These are phyloP conservation scores for Phoma sp. DNA, from an alignment of 2,329 filamentous ascomycete species.

Conservation along the genomic window DNA sequence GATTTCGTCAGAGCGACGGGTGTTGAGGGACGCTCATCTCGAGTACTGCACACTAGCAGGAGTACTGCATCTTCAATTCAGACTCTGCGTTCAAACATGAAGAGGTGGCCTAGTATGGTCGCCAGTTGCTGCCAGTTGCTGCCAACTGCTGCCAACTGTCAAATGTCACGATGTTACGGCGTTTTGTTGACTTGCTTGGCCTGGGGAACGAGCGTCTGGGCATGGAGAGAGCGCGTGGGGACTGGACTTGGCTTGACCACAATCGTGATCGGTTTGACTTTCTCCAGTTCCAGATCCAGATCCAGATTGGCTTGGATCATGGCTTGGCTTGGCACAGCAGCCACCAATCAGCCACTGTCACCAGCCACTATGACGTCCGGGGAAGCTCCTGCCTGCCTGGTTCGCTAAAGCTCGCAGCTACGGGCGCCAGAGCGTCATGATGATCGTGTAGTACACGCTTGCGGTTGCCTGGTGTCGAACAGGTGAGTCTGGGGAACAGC, in stretches of 20 bases:
- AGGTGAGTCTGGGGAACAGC: constrained; percentile 3
- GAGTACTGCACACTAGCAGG: background rate
- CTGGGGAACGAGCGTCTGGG: constrained; percentile 18
- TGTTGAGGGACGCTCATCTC: background rate
- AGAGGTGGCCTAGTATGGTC: background rate
- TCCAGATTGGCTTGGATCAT: background rate
- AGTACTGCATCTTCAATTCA: background rate
- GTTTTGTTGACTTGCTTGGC: constrained; percentile 18
- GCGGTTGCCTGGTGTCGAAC: constrained; percentile 8
- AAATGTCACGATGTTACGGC: background rate
- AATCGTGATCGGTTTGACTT: too few relatives aligned
- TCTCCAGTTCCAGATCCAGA: too few relatives aligned
- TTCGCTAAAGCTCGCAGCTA: constrained; percentile 6
- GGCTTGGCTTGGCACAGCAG: constrained; percentile 7
- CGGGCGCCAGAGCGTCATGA: constrained; percentile 8
- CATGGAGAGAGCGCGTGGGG: constrained; percentile 13
- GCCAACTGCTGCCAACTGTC: constrained; percentile 16
- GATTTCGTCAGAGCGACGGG: background rate
- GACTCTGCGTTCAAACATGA: background rate
- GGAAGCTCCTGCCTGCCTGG: background rate
- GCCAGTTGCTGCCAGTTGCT: background rate
- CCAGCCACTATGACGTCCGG: constrained; percentile 9
- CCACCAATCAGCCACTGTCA: constrained; percentile 5
- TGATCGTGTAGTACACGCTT: constrained; percentile 1
- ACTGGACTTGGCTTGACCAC: constrained; percentile 8